Conservation (phyloP, 225 moss, liverwort and hornwort species). For the Physcomitrellopsis africana region DNA sequence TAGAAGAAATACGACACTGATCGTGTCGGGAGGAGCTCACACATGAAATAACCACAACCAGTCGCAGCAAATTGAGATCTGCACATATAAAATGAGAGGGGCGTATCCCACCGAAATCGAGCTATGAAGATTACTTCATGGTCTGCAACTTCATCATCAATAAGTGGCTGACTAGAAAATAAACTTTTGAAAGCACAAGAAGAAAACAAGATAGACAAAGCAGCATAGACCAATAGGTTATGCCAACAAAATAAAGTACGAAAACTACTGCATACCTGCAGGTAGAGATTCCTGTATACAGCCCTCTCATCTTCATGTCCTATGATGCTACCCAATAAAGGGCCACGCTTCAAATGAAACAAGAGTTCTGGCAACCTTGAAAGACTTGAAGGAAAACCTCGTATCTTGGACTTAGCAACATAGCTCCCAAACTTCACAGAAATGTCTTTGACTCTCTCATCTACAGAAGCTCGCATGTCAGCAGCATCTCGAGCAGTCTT, state of each 20-base stretch:
- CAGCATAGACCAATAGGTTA: background rate
- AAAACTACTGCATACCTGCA: conserved; percentile 49
- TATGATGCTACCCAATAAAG: conserved; percentile 84
- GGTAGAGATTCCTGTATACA: conserved; percentile 86
- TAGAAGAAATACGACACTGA: background rate
- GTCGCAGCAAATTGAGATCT: background rate
- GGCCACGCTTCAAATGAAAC: conserved; percentile 91
- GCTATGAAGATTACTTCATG: background rate
- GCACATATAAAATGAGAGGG: conserved; percentile 5
- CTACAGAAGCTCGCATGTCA: conserved; percentile 80
- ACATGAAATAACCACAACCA: background rate
- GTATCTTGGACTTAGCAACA: conserved; percentile 64
- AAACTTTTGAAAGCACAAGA: conserved; percentile 3
- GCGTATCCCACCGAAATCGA: conserved; percentile 7
- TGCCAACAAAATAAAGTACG: conserved; percentile 13
- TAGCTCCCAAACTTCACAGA: conserved; percentile 74
- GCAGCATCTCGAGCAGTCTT: conserved; percentile 73
- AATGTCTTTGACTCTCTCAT: conserved; percentile 92
- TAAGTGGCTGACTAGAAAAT: background rate
- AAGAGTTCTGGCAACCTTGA: conserved; percentile 89
- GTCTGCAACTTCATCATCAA: conserved; percentile 11
- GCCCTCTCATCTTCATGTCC: conserved; percentile 99
- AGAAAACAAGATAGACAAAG: background rate
- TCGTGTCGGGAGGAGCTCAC: background rate
- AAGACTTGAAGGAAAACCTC: conserved; percentile 82